Evolutionary conservation across 1,139 yeast species (phyloP).

Genomic region (Saccharomyces hybrid): DNA sequence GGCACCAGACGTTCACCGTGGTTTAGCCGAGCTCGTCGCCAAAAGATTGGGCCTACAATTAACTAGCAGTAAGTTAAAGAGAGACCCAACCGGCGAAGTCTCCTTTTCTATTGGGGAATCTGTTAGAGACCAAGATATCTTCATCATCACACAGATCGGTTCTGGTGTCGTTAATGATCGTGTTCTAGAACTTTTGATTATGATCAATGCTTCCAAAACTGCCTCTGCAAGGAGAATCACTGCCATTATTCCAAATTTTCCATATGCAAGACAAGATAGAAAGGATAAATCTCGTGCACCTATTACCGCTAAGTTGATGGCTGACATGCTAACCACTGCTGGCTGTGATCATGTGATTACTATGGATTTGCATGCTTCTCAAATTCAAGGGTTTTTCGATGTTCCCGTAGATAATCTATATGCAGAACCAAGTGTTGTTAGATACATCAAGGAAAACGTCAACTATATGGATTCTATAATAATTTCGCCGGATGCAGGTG

Average conservation of each 20-base stretch:
- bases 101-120: constrained; percentile 91
- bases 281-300: constrained; percentile 97
- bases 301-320: constrained; percentile 92
- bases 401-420: constrained; percentile 96
- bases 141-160: constrained; percentile 81
- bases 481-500: constrained; percentile 98
- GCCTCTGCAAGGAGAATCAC: constrained; percentile 94
- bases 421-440: constrained; percentile 90
- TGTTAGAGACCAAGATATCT: constrained; percentile 93
- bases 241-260: constrained; percentile 91
- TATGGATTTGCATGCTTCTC: constrained; percentile 96
- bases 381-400: constrained; percentile 93
- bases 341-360: constrained; percentile 97
- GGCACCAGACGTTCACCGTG: constrained; percentile 84
- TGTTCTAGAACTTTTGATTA: constrained; percentile 76
- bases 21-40: constrained; percentile 80
- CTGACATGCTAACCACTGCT: constrained; percentile 89
- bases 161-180: constrained; percentile 87
- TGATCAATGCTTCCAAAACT: constrained; percentile 91
- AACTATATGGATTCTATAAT: constrained; percentile 67
- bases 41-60: constrained; percentile 53
- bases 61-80: constrained; percentile 56
- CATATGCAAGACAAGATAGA: constrained; percentile 95
- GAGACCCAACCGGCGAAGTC: constrained; percentile 79
- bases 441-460: constrained; percentile 73